Evolutionary conservation across 805 yeast species (phyloP).

Genomic region (Candida parachauliodes): DNA sequence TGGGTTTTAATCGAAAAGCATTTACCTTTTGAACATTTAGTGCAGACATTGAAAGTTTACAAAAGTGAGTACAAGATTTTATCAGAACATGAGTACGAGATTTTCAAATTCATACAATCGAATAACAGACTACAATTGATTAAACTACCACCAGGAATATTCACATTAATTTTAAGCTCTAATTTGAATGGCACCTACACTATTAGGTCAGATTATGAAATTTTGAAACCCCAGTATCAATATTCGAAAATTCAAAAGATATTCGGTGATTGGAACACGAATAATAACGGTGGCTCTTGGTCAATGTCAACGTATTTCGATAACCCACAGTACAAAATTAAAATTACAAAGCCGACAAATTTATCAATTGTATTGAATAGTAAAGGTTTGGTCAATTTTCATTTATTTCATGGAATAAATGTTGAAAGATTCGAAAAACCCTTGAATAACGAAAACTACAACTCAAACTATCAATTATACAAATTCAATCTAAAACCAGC

Average conservation of each 20-base stretch:
- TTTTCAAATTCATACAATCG: constrained; percentile 22
- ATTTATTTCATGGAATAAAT: constrained; percentile 37
- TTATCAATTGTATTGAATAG: constrained; percentile 19
- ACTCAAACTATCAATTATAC: constrained; percentile 17
- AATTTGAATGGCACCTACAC: constrained; percentile 24
- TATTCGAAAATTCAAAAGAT: constrained; percentile 18
- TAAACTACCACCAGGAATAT: constrained; percentile 25
- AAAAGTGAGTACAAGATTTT: constrained; percentile 26
- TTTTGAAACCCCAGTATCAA: constrained; percentile 29
- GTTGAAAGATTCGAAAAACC: constrained; percentile 23
- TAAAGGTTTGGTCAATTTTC: constrained; percentile 34
- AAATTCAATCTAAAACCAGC: constrained; percentile 26
- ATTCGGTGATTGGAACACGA: constrained; percentile 44
- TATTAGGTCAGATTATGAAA: constrained; percentile 16
- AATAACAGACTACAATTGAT: constrained; percentile 35
- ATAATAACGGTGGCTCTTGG: constrained; percentile 55
- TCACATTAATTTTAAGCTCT: constrained; percentile 24
- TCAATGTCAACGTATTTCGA: constrained; percentile 38
- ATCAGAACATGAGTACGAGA: constrained; percentile 19
- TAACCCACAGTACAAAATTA: constrained; percentile 53
- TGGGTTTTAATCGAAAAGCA: constrained; percentile 54
- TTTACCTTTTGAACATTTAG: constrained; percentile 17
- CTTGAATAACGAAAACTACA: constrained; percentile 32
- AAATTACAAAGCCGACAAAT: constrained; percentile 15
- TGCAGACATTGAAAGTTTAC: constrained; percentile 14